Evolutionary conservation across 768 basidiomycete genomes (phyloP).

Genomic region (Chiua virens): DNA sequence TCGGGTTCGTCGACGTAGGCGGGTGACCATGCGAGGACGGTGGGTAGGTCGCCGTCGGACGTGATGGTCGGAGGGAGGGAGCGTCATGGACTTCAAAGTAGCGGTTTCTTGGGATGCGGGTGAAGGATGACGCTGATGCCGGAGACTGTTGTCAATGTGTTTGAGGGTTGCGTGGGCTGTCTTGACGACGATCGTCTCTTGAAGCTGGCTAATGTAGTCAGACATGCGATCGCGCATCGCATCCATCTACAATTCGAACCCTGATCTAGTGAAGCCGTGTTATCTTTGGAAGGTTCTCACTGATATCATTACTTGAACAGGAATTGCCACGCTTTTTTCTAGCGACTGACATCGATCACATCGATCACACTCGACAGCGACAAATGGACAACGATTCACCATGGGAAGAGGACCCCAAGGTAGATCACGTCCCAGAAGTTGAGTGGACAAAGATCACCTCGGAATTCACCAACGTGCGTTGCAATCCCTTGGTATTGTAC

Average conservation of each 20-base stretch:
- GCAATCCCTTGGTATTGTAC: not conserved
- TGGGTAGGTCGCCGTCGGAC: too few relatives aligned
- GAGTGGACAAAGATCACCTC: conserved; percentile 72
- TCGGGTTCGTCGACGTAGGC: conserved; percentile 49
- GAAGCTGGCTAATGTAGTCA: conserved; percentile 14
- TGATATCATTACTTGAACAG: too few relatives aligned
- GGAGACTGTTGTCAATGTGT: conserved; percentile 10
- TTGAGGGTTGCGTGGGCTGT: conserved; percentile 17
- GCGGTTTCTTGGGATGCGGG: conserved; percentile 27
- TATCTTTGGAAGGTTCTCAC: too few relatives aligned
- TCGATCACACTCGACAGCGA: too few relatives aligned
- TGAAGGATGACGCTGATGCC: conserved; percentile 26
- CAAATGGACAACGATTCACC: conserved; percentile 45
- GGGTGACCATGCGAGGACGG: conserved; percentile 37
- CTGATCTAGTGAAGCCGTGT: too few relatives aligned
- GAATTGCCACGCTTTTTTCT: not conserved
- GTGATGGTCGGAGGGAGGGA: not conserved
- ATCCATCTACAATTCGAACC: too few relatives aligned
- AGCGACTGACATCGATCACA: not conserved
- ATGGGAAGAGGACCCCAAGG: conserved; percentile 54
- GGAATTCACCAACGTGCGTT: conserved; percentile 67
- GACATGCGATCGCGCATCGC: conserved; percentile 15
- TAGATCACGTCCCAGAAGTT: conserved; percentile 38
- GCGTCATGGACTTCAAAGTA: conserved; percentile 25
- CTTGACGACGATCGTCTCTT: conserved; percentile 19